These are phyloP conservation scores for Coniferiporia sulphurascens DNA, from an alignment of 1,284 basidiomycete genomes.

Conservation along the genomic window DNA sequence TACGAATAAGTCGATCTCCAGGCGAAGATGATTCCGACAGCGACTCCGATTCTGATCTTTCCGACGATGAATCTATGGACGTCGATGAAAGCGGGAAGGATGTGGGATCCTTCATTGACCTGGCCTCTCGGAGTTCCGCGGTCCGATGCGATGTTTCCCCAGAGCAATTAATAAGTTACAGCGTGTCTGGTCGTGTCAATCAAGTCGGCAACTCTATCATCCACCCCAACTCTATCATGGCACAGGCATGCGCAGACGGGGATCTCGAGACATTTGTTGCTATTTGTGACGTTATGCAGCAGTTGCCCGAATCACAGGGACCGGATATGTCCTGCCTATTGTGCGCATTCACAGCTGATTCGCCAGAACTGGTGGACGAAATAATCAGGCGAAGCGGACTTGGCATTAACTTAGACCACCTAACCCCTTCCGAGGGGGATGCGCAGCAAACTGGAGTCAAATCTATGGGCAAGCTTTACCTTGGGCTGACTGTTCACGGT, in stretches of 20 bases:
- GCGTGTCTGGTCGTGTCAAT: slow-evolving; percentile 18
- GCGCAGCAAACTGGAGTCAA: slow-evolving; percentile 26
- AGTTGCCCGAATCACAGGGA: slow-evolving; percentile 21
- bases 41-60: not conserved
- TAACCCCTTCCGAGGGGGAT: slow-evolving; percentile 21
- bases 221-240: slow-evolving; percentile 22
- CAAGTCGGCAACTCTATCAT: slow-evolving; percentile 12
- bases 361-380: slow-evolving; percentile 47
- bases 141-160: slow-evolving; percentile 39
- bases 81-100: not conserved
- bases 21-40: slow-evolving; percentile 29
- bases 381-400: slow-evolving; percentile 46
- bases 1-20: slow-evolving; percentile 10
- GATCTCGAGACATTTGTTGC: slow-evolving; percentile 50
- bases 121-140: slow-evolving; percentile 41
- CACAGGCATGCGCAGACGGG: slow-evolving; percentile 36
- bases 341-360: slow-evolving; percentile 35
- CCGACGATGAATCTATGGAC: slow-evolving; percentile 33
- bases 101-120: slow-evolving; percentile 37
- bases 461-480: slow-evolving; percentile 39
- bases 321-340: slow-evolving; percentile 14
- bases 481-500: slow-evolving; percentile 54
- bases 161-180: slow-evolving; percentile 28
- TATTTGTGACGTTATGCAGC: slow-evolving; percentile 39
- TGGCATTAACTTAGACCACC: slow-evolving; percentile 35